Evolutionary conservation across 257 asterid species (phyloP), one percentile per base, ranked within the genome.

Genomic region (Catharanthus roseus): DNA sequence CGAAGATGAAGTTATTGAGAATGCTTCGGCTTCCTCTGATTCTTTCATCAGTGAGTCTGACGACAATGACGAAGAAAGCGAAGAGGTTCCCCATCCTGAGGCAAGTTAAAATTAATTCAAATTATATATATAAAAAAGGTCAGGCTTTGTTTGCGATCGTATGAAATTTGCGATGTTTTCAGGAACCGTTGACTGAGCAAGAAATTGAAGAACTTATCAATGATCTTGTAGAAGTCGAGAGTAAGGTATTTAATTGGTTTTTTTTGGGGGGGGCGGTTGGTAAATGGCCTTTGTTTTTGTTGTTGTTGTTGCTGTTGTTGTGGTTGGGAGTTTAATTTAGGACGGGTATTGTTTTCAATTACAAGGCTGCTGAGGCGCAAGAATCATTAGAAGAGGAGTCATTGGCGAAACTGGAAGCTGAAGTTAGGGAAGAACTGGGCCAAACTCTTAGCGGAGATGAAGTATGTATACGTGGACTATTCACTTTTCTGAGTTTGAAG

Each of bases 351-450:
- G 67, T 60, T 39, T 38, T 26, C 5, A 64, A 49, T 79, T 63
- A 74, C 65, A 77, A 91, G 99, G 99, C 99, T 81, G 96, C 99
- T 4, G 96, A 89, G 78, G 97, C 96, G 67, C 99, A 93, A 80
- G 99, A 93, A 78, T 72, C 91, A 1, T 83, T 91, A 60, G 99
- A 93, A 86, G 96, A 91, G 79, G 99, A 93, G 82, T 83, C 96
- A 56, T 71, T 93, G 57, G 78, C 82, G 31, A 78, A 85, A 72
- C 92, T 93, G 56, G 93, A 88, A 83, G 93, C 88, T 21, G 97
- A 93, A 80, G 97, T 91, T 79, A 86, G 93, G 80, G 88, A 87
- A 67, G 97, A 93, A 82, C 82, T 93, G 83, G 78, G 89, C 67
- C 90, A 81, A 45, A 79, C 92, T 58, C 86, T 88, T 72, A 75